phyloP scores from a whole-genome alignment of 148 eudicot genomes.

The Cornus florida region DNA sequence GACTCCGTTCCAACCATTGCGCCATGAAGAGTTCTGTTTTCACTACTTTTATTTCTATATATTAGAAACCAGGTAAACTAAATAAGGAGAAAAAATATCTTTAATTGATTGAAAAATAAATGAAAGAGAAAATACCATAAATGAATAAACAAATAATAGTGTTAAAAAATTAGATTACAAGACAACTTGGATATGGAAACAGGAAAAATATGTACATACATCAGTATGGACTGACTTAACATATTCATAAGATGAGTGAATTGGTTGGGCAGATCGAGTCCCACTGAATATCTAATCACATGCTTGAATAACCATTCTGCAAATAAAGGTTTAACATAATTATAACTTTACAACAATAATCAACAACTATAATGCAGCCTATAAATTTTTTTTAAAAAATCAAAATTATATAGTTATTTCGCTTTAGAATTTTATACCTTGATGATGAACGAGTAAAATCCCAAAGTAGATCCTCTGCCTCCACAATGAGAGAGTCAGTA shows the following conservation, averaged over 20 bases:
- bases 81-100: too few species aligned
- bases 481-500: not conserved
- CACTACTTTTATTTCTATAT: too few species aligned
- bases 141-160: not conserved
- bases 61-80: too few species aligned
- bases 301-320: not conserved
- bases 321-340: not conserved
- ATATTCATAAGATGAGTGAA: not conserved
- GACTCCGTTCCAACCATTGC: too few species aligned
- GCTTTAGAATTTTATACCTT: not conserved
- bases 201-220: too few species aligned
- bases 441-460: not conserved
- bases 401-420: not conserved
- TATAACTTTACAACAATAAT: not conserved
- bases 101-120: too few species aligned
- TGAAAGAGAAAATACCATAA: not conserved
- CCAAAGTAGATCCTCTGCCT: not conserved
- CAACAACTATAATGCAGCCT: not conserved
- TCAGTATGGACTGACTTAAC: not conserved
- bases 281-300: not conserved
- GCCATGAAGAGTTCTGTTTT: too few species aligned
- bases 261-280: not conserved
- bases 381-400: not conserved
- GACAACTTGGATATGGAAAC: not conserved
- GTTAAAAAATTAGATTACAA: not conserved